phyloP scores from a whole-genome alignment of 2,329 filamentous ascomycete species.

The Chalara sp. region DNA sequence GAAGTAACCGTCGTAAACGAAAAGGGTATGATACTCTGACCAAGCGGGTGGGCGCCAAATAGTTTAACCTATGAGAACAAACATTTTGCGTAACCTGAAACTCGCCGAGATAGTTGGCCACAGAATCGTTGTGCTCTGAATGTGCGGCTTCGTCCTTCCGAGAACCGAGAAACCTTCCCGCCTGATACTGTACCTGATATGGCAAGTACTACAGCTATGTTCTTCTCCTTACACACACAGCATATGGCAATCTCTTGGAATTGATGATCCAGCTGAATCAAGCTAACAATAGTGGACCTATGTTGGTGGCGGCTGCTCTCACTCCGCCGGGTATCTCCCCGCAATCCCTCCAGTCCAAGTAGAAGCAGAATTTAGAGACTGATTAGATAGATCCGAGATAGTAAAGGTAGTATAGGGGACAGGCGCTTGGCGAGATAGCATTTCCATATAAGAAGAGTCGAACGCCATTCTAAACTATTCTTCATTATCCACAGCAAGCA shows the following conservation, averaged over 20 bases:
- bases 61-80: too few species aligned
- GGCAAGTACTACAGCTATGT: too few species aligned
- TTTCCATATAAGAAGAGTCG: conserved; percentile 17
- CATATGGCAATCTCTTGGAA: background rate
- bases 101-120: too few species aligned
- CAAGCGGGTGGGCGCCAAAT: too few species aligned
- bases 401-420: background rate
- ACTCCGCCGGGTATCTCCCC: conserved; percentile 21
- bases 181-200: too few species aligned
- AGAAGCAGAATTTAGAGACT: background rate
- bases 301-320: conserved; percentile 15
- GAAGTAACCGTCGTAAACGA: too few species aligned
- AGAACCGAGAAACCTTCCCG: too few species aligned
- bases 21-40: too few species aligned
- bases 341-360: conserved; percentile 16
- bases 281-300: conserved; percentile 6
- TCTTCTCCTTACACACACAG: background rate
- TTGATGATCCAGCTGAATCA: conserved; percentile 6
- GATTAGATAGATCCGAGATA: background rate
- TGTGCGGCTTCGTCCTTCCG: too few species aligned
- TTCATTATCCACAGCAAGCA: conserved; percentile 10
- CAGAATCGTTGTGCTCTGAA: too few species aligned
- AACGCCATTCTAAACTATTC: conserved; percentile 4
- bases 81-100: too few species aligned
- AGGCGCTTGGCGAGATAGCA: conserved; percentile 1